Evolutionary conservation across 306 rosid genomes (phyloP).

Genomic region (Sesbania bispinosa): DNA sequence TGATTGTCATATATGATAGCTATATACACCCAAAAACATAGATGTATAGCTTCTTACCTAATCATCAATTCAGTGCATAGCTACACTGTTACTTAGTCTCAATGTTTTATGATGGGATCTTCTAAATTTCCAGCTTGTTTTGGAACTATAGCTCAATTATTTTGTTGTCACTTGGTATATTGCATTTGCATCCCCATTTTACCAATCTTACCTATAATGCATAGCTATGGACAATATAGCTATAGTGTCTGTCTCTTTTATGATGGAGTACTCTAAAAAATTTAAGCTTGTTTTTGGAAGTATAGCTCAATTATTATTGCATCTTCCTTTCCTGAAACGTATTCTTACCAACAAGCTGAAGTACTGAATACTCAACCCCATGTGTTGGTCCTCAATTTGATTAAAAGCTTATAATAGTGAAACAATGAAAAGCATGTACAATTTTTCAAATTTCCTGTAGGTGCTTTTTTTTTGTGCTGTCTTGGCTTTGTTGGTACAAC

Average conservation of each 20-base stretch:
- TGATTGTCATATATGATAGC: constrained; percentile 18
- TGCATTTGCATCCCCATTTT: background rate
- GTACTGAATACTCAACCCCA: background rate
- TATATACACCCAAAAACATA: constrained; percentile 24
- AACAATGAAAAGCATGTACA: constrained; percentile 22
- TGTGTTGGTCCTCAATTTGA: background rate
- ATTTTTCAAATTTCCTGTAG: constrained; percentile 8
- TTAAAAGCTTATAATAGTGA: constrained; percentile 16
- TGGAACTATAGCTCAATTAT: background rate
- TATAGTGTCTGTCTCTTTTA: constrained; percentile 5
- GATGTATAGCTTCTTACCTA: constrained; percentile 32
- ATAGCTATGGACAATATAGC: background rate
- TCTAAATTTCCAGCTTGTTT: background rate
- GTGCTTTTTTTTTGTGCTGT: background rate
- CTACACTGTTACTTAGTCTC: constrained; percentile 8
- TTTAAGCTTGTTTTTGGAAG: background rate
- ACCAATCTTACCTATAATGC: constrained; percentile 11
- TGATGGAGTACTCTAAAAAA: background rate
- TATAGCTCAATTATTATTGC: constrained; percentile 2
- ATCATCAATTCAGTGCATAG: constrained; percentile 26
- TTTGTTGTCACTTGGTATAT: background rate
- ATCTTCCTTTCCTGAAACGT: constrained; percentile 1
- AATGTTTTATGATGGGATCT: constrained; percentile 19
- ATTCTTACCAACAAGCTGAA: constrained; percentile 17
- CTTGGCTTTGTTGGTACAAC: constrained; percentile 25